A percentile compares a stretch with the other conserved stretches of the same genome.
These are phyloP conservation scores for Trametes sp. DNA, from an alignment of 1,284 basidiomycete species.

Conservation along the genomic window DNA sequence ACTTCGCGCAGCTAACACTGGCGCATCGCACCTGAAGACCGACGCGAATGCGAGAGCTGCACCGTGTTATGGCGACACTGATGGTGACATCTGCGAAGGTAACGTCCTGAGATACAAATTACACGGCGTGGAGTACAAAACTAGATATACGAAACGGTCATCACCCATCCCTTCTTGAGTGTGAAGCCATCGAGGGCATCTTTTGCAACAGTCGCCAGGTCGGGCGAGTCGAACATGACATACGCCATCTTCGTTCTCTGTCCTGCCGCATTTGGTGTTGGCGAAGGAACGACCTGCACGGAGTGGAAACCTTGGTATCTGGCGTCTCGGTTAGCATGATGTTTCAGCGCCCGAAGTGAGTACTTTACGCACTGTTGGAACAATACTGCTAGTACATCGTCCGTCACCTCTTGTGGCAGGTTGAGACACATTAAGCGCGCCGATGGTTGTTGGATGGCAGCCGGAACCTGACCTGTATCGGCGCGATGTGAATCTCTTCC, in stretches of 20 bases:
- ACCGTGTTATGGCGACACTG: too few species aligned
- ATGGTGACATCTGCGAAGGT: slow-evolving; percentile 22
- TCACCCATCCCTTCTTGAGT: slow-evolving; percentile 82
- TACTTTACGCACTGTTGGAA: slow-evolving; percentile 85
- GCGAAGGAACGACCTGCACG: slow-evolving; percentile 70
- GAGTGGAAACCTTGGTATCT: slow-evolving; percentile 83
- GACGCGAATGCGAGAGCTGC: too few species aligned
- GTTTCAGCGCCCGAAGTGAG: not conserved
- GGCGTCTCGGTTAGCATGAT: slow-evolving; percentile 16
- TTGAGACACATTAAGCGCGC: slow-evolving; percentile 77
- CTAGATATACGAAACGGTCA: slow-evolving; percentile 79
- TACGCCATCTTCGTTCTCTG: slow-evolving; percentile 77
- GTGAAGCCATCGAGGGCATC: slow-evolving; percentile 82
- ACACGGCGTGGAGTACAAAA: slow-evolving; percentile 32
- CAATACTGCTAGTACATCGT: slow-evolving; percentile 80
- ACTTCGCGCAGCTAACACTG: too few species aligned
- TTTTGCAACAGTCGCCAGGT: slow-evolving; percentile 78
- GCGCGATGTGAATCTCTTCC: slow-evolving; percentile 25
- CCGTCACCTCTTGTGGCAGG: slow-evolving; percentile 82
- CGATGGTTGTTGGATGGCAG: slow-evolving; percentile 64
- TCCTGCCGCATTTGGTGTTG: slow-evolving; percentile 67
- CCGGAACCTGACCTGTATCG: slow-evolving; percentile 54
- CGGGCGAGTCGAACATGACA: slow-evolving; percentile 75
- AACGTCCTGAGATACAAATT: slow-evolving; percentile 28
- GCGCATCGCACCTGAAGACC: too few species aligned